These are phyloP conservation scores for Endothia cerciana DNA, from an alignment of 2,329 filamentous ascomycete genomes.

Conservation along the genomic window DNA sequence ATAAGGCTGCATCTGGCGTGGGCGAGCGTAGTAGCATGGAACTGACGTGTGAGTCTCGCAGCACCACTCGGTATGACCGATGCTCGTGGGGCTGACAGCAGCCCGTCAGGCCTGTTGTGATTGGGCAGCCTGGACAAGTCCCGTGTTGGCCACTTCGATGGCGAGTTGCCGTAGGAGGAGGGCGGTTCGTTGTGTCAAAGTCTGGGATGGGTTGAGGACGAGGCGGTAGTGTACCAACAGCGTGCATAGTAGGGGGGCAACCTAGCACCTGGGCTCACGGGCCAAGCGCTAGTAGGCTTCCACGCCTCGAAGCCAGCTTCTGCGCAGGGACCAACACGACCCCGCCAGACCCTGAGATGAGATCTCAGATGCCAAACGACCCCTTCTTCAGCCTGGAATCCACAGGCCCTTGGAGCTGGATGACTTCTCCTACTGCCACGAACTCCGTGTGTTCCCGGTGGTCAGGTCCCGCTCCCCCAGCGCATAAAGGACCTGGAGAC, in stretches of 20 bases:
- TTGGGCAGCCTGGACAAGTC: neutral
- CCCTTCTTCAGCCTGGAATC: neutral
- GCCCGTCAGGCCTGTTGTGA: neutral
- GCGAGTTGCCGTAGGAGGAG: neutral
- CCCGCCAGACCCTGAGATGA: slow-evolving; percentile 10
- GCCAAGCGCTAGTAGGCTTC: slow-evolving; percentile 41
- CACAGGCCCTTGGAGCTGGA: neutral
- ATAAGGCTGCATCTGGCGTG: slow-evolving; percentile 9
- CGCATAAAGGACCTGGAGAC: neutral
- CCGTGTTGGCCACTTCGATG: neutral
- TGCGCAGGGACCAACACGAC: neutral
- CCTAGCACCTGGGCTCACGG: slow-evolving; percentile 27
- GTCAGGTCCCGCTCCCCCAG: neutral
- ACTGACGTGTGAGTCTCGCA: neutral
- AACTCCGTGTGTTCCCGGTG: neutral
- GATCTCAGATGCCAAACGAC: neutral
- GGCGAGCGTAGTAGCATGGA: neutral
- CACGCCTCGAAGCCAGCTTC: neutral
- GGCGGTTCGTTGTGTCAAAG: neutral
- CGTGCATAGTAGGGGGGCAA: too few species aligned
- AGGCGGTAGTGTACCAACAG: too few species aligned
- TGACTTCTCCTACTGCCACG: neutral
- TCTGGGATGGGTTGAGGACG: too few species aligned
- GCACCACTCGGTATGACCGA: slow-evolving; percentile 2
- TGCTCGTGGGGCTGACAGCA: neutral